A percentile compares a stretch with the other conserved stretches of the same genome.
Evolutionary conservation across 495 filamentous ascomycete genomes (phyloP).

Genomic region (Penicillium mononematosum): DNA sequence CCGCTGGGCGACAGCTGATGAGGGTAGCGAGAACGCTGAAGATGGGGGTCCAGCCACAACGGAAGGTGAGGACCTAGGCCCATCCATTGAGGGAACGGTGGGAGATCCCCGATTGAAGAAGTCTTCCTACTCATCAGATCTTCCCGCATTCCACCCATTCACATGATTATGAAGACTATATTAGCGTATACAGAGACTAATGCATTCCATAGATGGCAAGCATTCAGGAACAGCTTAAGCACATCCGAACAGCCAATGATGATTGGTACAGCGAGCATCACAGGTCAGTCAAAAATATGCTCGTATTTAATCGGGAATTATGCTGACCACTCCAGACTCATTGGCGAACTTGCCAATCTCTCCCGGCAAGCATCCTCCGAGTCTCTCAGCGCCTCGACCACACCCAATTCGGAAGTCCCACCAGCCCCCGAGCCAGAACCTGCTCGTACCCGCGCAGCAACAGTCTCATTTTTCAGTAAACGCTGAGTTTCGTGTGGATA

Average conservation of each 20-base stretch:
- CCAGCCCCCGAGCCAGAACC: slow-evolving; percentile 25
- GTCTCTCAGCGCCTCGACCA: slow-evolving; percentile 34
- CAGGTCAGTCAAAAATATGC: slow-evolving; percentile 30
- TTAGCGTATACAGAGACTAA: slow-evolving; percentile 26
- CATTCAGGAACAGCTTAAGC: slow-evolving; percentile 54
- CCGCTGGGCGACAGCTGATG: slow-evolving; percentile 43
- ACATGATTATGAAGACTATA: slow-evolving; percentile 27
- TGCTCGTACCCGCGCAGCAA: slow-evolving; percentile 15
- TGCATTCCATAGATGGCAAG: slow-evolving; percentile 46
- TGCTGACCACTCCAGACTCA: slow-evolving; percentile 30
- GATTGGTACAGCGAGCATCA: slow-evolving; percentile 49
- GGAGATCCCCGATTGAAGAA: slow-evolving; percentile 45
- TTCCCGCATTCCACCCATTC: slow-evolving; percentile 39
- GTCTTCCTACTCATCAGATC: slow-evolving; percentile 34
- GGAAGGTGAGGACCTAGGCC: slow-evolving; percentile 56
- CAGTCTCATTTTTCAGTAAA: slow-evolving; percentile 17
- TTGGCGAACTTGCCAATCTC: slow-evolving; percentile 43
- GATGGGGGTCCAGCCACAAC: slow-evolving; percentile 39
- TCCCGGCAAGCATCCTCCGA: slow-evolving; percentile 38
- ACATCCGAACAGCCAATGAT: slow-evolving; percentile 45
- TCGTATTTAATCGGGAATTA: background rate
- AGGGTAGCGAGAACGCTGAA: slow-evolving; percentile 31
- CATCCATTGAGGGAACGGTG: slow-evolving; percentile 57
- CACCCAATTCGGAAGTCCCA: slow-evolving; percentile 31
- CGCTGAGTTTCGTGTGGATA: background rate